phyloP scores from a whole-genome alignment of 345 rosid species.

The Diplotaxis tenuifolia region DNA sequence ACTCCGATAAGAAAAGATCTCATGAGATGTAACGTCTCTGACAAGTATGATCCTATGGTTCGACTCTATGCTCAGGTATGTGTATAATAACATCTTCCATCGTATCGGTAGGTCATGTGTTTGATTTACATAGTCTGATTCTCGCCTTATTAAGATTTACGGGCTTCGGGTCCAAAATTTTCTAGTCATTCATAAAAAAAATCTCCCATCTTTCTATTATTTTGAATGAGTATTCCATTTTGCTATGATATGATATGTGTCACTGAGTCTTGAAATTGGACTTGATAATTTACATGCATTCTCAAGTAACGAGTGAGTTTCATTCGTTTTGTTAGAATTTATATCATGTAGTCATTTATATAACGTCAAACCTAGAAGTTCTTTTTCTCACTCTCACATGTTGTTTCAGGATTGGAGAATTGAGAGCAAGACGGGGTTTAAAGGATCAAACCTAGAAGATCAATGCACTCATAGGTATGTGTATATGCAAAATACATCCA shows the following conservation, averaged over 20 bases:
- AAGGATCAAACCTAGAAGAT: constrained; percentile 41
- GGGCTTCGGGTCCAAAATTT: background rate
- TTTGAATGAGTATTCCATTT: background rate
- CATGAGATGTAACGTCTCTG: constrained; percentile 48
- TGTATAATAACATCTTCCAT: background rate
- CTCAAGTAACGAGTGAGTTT: background rate
- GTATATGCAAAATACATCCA: background rate
- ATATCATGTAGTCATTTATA: background rate
- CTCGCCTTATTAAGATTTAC: background rate
- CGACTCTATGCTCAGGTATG: constrained; percentile 41
- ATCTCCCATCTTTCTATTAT: background rate
- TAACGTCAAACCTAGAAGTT: background rate
- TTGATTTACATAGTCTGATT: background rate
- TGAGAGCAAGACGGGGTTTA: constrained; percentile 38
- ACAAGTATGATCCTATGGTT: constrained; percentile 40
- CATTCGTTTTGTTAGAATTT: background rate
- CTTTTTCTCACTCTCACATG: background rate
- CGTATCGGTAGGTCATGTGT: background rate
- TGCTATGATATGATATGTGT: background rate
- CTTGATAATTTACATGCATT: background rate
- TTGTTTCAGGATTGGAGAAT: constrained; percentile 36
- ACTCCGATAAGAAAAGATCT: constrained; percentile 36
- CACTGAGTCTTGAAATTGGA: background rate
- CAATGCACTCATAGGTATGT: constrained; percentile 52
- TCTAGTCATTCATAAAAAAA: background rate